Conservation (phyloP, 2,329 filamentous ascomycete species). For the Sarocladiaceae sp. region DNA sequence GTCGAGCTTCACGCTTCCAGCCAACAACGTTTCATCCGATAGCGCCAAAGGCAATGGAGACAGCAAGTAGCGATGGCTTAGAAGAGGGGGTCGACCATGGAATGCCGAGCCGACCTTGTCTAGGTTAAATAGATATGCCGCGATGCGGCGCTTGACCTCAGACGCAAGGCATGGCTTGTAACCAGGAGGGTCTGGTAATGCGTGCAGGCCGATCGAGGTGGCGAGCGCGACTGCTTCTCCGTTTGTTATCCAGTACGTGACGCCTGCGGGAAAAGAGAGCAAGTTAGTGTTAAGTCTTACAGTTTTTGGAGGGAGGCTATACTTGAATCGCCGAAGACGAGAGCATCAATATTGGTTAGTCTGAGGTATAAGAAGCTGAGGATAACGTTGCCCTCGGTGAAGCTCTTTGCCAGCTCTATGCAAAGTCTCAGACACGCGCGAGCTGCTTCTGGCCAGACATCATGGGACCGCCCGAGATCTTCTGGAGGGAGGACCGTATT, state of each 20-base stretch:
- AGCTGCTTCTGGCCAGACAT: slow-evolving; percentile 7
- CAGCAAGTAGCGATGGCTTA: slow-evolving; percentile 48
- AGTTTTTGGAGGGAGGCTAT: slow-evolving; percentile 14
- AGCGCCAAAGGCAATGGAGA: slow-evolving; percentile 54
- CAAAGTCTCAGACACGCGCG: slow-evolving; percentile 24
- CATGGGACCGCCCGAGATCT: background rate
- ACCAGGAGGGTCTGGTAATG: slow-evolving; percentile 11
- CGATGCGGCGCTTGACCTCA: slow-evolving; percentile 28
- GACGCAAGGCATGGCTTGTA: slow-evolving; percentile 23
- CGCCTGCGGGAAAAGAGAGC: slow-evolving; percentile 16
- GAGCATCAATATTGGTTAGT: slow-evolving; percentile 25
- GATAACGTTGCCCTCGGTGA: slow-evolving; percentile 22
- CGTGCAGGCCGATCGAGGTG: slow-evolving; percentile 24
- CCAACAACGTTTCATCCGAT: slow-evolving; percentile 41
- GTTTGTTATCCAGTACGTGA: slow-evolving; percentile 26
- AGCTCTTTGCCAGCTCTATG: slow-evolving; percentile 18
- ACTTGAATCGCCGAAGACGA: slow-evolving; percentile 30
- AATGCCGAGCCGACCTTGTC: slow-evolving; percentile 51
- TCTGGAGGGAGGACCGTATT: background rate
- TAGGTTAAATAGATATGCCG: slow-evolving; percentile 31
- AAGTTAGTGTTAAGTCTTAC: background rate
- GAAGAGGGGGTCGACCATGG: slow-evolving; percentile 48
- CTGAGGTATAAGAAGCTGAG: slow-evolving; percentile 28
- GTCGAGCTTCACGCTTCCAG: slow-evolving; percentile 27
- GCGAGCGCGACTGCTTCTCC: slow-evolving; percentile 25